These are phyloP conservation scores for Starmerella ratchasimensis DNA, from an alignment of 805 yeast species.

Conservation along the genomic window DNA sequence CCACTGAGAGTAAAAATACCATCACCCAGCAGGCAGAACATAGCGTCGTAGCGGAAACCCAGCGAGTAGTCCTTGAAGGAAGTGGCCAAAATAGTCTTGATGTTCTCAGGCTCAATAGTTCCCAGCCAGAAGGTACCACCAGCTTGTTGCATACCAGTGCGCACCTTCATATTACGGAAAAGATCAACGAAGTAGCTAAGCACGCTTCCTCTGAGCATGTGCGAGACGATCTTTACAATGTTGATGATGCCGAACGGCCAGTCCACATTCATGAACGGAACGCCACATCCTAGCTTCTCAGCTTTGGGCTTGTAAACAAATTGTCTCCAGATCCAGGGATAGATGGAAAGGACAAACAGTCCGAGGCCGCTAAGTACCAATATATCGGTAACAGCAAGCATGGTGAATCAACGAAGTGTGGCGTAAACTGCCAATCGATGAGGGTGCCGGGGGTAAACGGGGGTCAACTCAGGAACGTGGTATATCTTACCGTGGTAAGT, in stretches of 20 bases:
- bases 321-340: constrained; percentile 3
- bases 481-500: too few relatives aligned
- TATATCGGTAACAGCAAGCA: too few relatives aligned
- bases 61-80: constrained; percentile 25
- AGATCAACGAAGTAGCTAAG: constrained; percentile 9
- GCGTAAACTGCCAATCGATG: too few relatives aligned
- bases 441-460: too few relatives aligned
- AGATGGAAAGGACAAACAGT: not conserved
- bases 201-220: constrained; percentile 2
- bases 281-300: constrained; percentile 9
- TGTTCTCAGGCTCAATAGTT: constrained; percentile 23
- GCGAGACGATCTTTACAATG: constrained; percentile 1
- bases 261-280: not conserved
- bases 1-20: constrained; percentile 29
- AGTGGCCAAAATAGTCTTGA: constrained; percentile 23
- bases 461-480: too few relatives aligned
- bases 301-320: constrained; percentile 11
- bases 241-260: constrained; percentile 14
- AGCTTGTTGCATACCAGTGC: constrained; percentile 10
- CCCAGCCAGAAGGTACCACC: constrained; percentile 15
- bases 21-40: constrained; percentile 25
- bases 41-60: constrained; percentile 21
- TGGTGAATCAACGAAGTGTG: too few relatives aligned
- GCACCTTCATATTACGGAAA: constrained; percentile 2
- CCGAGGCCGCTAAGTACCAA: constrained; percentile 1